Base-by-base conservation (phyloP, 2,329 filamentous ascomycete species). In the Cladophialophora immunda region DNA sequence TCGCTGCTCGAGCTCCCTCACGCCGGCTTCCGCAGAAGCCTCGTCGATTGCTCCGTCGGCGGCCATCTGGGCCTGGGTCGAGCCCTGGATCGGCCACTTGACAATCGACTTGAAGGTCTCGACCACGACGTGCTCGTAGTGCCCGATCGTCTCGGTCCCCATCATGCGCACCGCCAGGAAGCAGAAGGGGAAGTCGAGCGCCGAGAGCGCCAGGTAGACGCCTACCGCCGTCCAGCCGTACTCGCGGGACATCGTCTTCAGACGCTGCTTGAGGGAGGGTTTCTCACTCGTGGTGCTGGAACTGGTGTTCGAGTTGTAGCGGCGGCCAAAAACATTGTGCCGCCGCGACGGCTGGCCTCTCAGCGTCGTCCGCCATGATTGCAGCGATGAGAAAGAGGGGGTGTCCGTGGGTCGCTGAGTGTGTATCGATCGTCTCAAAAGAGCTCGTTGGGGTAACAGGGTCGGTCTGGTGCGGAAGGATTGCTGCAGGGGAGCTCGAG, bases 191-290 rank as follows among this genome's bases (percentile, higher is more conserved):
- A 98, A 97, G 80, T 99, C 95, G 59, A 97, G 81, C 41, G 92
- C 90, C 50, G 92, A 94, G 62, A 99, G 81, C 0, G 84, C 84
- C 11, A 97, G 79, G 79, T 99, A 99, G 15, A 99, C 92, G n/a
- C 93, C 94, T 4, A 97, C 80, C 0, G 94, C 94, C 3, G 92
- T 87, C 93, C 94, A 98, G 47, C 95, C 95, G 78, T 99, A 99
- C 78, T 98, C 94, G 70, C 90, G 89, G 2, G 91, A 93, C 54
- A 99, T 86, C 76, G 92, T 93, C 79, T 90, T 93, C 76, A 98
- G 82, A 29, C 90, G 86, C 70, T 89, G 88, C 1, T 89, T 90
- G 50, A 95, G 78, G 7, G 89, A 87, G 13, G 82, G 57, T 56
- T 80, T 68, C 2, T 68, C 30, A 13, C 69, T 56, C 34, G 73